A percentile compares a stretch with the other conserved stretches of the same genome.
Evolutionary conservation across 2,329 filamentous ascomycete genomes (phyloP).

Genomic region (Leptographium galeiforme): DNA sequence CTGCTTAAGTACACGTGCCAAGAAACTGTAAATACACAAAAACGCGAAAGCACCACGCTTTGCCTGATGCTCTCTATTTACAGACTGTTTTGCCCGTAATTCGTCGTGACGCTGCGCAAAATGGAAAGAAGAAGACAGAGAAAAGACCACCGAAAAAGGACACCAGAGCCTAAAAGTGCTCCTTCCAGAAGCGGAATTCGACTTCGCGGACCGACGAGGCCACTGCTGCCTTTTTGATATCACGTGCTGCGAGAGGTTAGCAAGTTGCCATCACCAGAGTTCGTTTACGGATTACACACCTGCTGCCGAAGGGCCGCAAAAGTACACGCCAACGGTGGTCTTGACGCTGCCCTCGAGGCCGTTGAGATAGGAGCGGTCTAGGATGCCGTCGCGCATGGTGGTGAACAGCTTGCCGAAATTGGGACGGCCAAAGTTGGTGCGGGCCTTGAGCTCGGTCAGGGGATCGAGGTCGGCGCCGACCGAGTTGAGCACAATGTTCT

Average conservation of each 20-base stretch:
- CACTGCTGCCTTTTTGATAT: slow-evolving; percentile 74
- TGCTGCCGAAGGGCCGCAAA: slow-evolving; percentile 74
- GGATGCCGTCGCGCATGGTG: slow-evolving; percentile 77
- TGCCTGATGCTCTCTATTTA: not conserved
- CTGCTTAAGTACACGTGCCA: not conserved
- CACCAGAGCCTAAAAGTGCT: slow-evolving; percentile 53
- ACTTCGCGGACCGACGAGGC: slow-evolving; percentile 63
- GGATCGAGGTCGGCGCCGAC: slow-evolving; percentile 82
- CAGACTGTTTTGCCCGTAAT: not conserved
- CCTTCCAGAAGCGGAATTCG: slow-evolving; percentile 97
- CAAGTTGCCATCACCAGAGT: not conserved
- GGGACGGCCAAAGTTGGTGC: slow-evolving; percentile 90
- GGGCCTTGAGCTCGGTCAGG: slow-evolving; percentile 74
- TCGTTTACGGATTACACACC: slow-evolving; percentile 26
- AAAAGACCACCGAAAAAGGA: not conserved
- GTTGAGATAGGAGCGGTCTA: slow-evolving; percentile 71
- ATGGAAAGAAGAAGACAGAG: not conserved
- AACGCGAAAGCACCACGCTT: not conserved
- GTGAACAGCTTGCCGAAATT: slow-evolving; percentile 73
- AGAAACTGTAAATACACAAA: not conserved
- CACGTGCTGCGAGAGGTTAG: slow-evolving; percentile 48
- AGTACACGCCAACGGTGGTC: slow-evolving; percentile 92
- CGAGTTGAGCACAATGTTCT: slow-evolving; percentile 94
- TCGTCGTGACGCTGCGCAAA: not conserved
- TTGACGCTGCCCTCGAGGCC: slow-evolving; percentile 64